phyloP scores from a whole-genome alignment of 805 yeast species.

The Metschnikowia orientalis region DNA sequence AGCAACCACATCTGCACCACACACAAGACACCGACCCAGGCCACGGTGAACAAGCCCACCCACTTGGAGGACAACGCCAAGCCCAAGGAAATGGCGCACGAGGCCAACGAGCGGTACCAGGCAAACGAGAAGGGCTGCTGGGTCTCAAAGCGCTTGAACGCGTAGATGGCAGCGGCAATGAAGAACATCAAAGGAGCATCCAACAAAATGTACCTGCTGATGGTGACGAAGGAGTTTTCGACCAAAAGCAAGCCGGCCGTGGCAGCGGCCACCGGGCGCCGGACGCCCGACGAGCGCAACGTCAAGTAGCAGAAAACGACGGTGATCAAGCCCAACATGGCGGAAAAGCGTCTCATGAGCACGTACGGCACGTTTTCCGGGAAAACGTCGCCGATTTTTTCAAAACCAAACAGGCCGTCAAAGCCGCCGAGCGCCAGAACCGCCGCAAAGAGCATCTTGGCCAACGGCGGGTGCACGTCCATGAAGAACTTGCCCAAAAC shows the following conservation, averaged over 20 bases:
- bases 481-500: conserved; percentile 59
- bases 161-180: conserved; percentile 66
- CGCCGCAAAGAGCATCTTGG: conserved; percentile 71
- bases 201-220: conserved; percentile 68
- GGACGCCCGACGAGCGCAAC: conserved; percentile 66
- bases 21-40: conserved; percentile 69
- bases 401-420: conserved; percentile 65
- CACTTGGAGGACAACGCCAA: conserved; percentile 72
- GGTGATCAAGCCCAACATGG: conserved; percentile 63
- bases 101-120: conserved; percentile 57
- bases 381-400: conserved; percentile 58
- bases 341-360: conserved; percentile 67
- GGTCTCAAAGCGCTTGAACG: conserved; percentile 62
- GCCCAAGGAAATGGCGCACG: conserved; percentile 70
- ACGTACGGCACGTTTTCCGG: conserved; percentile 61
- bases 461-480: conserved; percentile 80
- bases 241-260: conserved; percentile 53
- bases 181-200: conserved; percentile 76
- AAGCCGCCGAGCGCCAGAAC: conserved; percentile 65
- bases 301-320: conserved; percentile 63
- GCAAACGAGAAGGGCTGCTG: conserved; percentile 54
- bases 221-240: conserved; percentile 67
- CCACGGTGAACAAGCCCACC: conserved; percentile 80
- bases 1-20: conserved; percentile 63
- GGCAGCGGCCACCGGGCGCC: conserved; percentile 57